Conservation (phyloP, 2,329 filamentous ascomycete species). For the Stagonosporopsis cucurbitacearum region DNA sequence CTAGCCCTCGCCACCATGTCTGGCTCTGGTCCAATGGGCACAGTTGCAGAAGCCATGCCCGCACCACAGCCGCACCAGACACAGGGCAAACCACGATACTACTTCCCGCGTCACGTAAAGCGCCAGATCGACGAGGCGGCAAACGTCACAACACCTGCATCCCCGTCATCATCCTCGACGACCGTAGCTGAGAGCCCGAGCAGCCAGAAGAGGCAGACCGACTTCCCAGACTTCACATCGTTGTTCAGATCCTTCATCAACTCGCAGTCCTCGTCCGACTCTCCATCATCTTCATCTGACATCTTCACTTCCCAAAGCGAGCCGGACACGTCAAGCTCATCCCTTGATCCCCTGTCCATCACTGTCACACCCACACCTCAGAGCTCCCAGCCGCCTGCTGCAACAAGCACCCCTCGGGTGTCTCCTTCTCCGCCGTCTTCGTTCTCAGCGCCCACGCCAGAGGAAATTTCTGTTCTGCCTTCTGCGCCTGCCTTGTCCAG, state of each 20-base stretch:
- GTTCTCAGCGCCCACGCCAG: neutral
- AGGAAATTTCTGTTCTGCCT: neutral
- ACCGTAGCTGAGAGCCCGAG: constrained; percentile 27
- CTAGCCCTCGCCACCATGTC: constrained; percentile 54
- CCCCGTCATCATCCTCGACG: constrained; percentile 27
- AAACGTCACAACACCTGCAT: constrained; percentile 42
- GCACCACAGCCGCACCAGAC: constrained; percentile 49
- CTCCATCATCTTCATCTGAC: constrained; percentile 17
- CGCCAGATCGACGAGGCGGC: constrained; percentile 46
- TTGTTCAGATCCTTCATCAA: constrained; percentile 38
- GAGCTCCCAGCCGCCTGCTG: neutral
- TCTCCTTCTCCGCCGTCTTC: neutral
- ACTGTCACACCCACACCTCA: constrained; percentile 29
- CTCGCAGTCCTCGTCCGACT: constrained; percentile 24
- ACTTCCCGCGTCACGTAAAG: constrained; percentile 57
- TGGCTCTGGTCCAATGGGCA: constrained; percentile 48
- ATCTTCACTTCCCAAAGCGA: constrained; percentile 21
- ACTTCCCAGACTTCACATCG: constrained; percentile 34
- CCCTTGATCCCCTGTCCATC: constrained; percentile 19
- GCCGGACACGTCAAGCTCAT: constrained; percentile 19
- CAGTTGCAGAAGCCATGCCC: constrained; percentile 58
- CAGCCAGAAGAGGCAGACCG: constrained; percentile 28
- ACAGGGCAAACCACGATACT: constrained; percentile 51
- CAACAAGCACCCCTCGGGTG: constrained; percentile 15
- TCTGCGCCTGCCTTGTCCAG: constrained; percentile 1